These are phyloP conservation scores for Sphaerulina vaccinii DNA, from an alignment of 2,329 filamentous ascomycete genomes.

Conservation along the genomic window DNA sequence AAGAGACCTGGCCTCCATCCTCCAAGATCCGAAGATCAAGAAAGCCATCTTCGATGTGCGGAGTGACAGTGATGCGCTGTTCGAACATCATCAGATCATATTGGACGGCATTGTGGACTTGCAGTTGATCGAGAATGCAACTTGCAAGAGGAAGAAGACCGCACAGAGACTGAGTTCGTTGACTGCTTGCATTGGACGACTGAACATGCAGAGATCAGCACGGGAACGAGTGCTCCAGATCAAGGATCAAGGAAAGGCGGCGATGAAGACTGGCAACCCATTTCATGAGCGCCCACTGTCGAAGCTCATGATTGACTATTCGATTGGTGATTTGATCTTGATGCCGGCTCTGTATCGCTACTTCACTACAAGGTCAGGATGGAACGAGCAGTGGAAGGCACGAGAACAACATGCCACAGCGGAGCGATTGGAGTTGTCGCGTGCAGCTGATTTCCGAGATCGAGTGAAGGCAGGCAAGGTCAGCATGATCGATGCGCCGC, in stretches of 20 bases:
- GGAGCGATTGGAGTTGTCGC: conserved; percentile 4
- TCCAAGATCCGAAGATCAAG: background rate
- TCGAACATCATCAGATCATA: background rate
- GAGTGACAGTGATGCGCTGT: conserved; percentile 12
- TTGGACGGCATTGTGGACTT: conserved; percentile 9
- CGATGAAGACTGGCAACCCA: background rate
- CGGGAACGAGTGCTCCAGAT: background rate
- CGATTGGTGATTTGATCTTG: background rate
- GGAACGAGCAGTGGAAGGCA: background rate
- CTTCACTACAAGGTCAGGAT: background rate
- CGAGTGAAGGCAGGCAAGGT: background rate
- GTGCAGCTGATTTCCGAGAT: background rate
- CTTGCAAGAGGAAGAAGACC: background rate
- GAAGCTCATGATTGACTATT: conserved; percentile 5
- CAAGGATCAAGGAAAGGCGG: conserved; percentile 5
- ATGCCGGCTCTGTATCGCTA: conserved; percentile 4
- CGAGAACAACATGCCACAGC: conserved; percentile 3
- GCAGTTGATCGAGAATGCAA: conserved; percentile 8
- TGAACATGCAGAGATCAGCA: conserved; percentile 2
- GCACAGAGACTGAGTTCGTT: conserved; percentile 1
- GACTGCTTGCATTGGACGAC: conserved; percentile 4
- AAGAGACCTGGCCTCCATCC: background rate
- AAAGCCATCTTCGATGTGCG: conserved; percentile 14
- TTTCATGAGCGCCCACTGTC: conserved; percentile 7
- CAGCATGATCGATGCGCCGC: background rate